Evolutionary conservation across 257 asterid genomes (phyloP), one percentile per base, ranked within the genome.

Genomic region (Nicotiana undulata): DNA sequence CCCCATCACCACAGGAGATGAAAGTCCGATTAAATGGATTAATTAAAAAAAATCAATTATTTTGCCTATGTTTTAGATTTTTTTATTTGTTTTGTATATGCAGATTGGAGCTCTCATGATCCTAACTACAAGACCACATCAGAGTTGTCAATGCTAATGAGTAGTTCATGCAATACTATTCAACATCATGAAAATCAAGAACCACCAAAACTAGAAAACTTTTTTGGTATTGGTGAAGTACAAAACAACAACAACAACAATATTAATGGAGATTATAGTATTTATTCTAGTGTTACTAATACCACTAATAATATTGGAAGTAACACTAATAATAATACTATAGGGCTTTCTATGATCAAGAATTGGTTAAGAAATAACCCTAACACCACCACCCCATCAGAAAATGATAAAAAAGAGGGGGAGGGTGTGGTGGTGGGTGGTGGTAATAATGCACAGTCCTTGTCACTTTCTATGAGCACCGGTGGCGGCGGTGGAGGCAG

Each of bases 321-420:
- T 61, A 76, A 32, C 58, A 76, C 20, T 11, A 84, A 56, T 44
- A 84, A 79, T 56, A 84, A 79, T 56, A 85, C 85, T 13, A 85
- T 92, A 3, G 98, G 98, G 4, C 86, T 94, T 1, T 92, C 98
- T 29, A 92, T 91, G 97, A 94, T 92, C 82, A 94, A 91, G 79
- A 89, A 87, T 86, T 94, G 97, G 97, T 89, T 93, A 20, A 80
- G 94, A 46, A 93, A 88, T 80, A 89, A 87, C 68, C 92, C 93
- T 0, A 70, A 44, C 37, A 60, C 86, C 5, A 44, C 85, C 17
- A 26, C 3, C 11, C 67, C 89, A n/a, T 63, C 84, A 1, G 55
- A 22, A 16, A 9, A 65, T 4, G 82, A 65, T 3, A 90, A 82
- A 63, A 83, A 80, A 58, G 81, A 49, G 29, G 82, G 56, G 4